Percentiles rank a stretch among this genome's conserved stretches.
phyloP scores from a whole-genome alignment of 805 yeast species.

The Nakazawaea siamensis region DNA sequence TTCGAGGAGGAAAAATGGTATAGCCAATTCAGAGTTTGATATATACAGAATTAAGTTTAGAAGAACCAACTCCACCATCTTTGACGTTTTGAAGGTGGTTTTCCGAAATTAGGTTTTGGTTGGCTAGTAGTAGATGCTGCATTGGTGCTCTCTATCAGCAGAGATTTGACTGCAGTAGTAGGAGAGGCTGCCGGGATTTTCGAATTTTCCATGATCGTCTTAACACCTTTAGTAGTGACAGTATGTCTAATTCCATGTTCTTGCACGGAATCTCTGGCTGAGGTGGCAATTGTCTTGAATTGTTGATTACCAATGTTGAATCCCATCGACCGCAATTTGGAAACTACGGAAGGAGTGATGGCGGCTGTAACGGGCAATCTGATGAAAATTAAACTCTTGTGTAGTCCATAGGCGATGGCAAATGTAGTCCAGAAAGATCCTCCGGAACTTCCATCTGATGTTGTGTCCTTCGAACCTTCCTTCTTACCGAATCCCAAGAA shows the following conservation, averaged over 20 bases:
- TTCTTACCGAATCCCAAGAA: constrained; percentile 53
- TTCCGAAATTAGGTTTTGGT: constrained; percentile 40
- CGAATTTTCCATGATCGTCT: constrained; percentile 13
- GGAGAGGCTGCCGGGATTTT: constrained; percentile 1
- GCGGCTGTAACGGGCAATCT: constrained; percentile 90
- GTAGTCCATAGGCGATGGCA: constrained; percentile 86
- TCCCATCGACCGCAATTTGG: constrained; percentile 62
- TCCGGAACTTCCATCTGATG: too few species aligned
- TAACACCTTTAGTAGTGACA: constrained; percentile 17
- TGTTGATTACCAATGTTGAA: constrained; percentile 59
- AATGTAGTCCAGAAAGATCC: constrained; percentile 67
- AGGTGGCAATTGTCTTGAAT: constrained; percentile 31
- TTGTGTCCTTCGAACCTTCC: constrained; percentile 12
- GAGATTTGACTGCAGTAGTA: constrained; percentile 10
- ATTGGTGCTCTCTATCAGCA: constrained; percentile 8
- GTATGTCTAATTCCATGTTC: constrained; percentile 19
- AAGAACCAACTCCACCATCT: constrained; percentile 58
- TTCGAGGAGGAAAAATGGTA: constrained; percentile 72
- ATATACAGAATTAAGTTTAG: constrained; percentile 17
- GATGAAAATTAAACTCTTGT: constrained; percentile 76
- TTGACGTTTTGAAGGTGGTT: constrained; percentile 39
- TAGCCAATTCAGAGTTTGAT: constrained; percentile 35
- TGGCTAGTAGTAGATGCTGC: constrained; percentile 20
- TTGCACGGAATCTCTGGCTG: constrained; percentile 18
- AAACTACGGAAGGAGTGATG: constrained; percentile 75